A percentile compares a stretch with the other conserved stretches of the same genome.
Evolutionary conservation across 1,284 basidiomycete genomes (phyloP).

Genomic region (Ustilago crameri): DNA sequence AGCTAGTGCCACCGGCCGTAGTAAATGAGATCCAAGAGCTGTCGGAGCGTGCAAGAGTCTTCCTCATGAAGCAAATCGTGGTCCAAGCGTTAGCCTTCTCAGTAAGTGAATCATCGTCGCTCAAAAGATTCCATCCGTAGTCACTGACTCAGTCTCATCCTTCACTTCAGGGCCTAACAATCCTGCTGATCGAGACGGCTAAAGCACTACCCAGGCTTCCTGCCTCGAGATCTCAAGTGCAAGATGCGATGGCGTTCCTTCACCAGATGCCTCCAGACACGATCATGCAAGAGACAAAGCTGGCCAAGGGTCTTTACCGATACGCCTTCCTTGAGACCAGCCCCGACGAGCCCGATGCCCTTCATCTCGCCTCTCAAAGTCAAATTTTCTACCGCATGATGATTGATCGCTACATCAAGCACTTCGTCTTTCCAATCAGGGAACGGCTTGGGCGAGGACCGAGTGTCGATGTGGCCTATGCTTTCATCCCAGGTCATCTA

Average conservation of each 20-base stretch:
- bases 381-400: constrained; percentile 31
- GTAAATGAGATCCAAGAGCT: too few relatives aligned
- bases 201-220: not conserved
- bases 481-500: too few relatives aligned
- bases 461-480: not conserved
- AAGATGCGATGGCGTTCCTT: not conserved
- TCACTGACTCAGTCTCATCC: too few relatives aligned
- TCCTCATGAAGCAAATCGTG: too few relatives aligned
- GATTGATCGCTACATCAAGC: constrained; percentile 4
- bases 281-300: not conserved
- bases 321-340: constrained; percentile 10
- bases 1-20: too few relatives aligned
- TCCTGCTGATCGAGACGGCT: not conserved
- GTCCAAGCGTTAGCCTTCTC: too few relatives aligned
- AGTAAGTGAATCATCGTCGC: too few relatives aligned
- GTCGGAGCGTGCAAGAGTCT: too few relatives aligned
- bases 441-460: too few relatives aligned
- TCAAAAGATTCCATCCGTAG: too few relatives aligned
- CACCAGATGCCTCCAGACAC: not conserved
- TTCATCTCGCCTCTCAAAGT: constrained; percentile 14
- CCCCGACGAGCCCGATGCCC: not conserved
- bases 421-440: not conserved
- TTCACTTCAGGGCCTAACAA: too few relatives aligned
- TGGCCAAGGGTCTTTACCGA: constrained; percentile 1
- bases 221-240: constrained; percentile 2